Evolutionary conservation across 306 rosid genomes (phyloP), one percentile per base, ranked within the genome.

Genomic region (Lablab purpureus): DNA sequence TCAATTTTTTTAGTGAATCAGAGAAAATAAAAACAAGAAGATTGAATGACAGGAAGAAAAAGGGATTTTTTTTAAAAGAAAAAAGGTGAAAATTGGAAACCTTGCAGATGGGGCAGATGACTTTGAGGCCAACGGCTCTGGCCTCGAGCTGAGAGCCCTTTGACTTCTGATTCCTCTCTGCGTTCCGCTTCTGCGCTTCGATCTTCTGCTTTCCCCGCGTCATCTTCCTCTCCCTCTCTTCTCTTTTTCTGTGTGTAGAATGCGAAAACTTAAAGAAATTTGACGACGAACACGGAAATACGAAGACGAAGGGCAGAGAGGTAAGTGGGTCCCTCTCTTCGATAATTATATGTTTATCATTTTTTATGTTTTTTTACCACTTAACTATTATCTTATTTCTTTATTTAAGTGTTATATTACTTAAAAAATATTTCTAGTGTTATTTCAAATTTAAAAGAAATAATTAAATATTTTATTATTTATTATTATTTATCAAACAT

Each of bases 141-240:
- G 97, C 97, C 70, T 92, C 97, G 12, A 94, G 13, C 87, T 94
- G 98, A 64, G 98, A 92, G 1, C 97, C 97, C 67, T 94, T 94
- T 0, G 62, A 0, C 86, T 87, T 94, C 88, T 89, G 97, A 87
- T 92, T 92, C 89, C 3, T 92, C 86, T 92, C 97, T 11, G 97
- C 92, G 87, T 88, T 94, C 75, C 84, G 83, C 56, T 23, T 89
- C 89, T 94, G 98, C 28, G 98, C 97, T 86, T 94, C 98, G 88
- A 94, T 90, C 88, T 94, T 94, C 88, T 94, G 98, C 87, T 94
- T 94, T 58, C 98, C 97, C 69, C 98, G 83, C 76, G 98, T 94
- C 98, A 94, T 94, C 81, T 36, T 28, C 59, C 23, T 37, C 43
- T 34, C 11, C 3, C 45, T 40, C 45, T 10, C 17, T 43, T 43